phyloP scores from a whole-genome alignment of 2,329 filamentous ascomycete genomes.

The Paecilomyces variotii region DNA sequence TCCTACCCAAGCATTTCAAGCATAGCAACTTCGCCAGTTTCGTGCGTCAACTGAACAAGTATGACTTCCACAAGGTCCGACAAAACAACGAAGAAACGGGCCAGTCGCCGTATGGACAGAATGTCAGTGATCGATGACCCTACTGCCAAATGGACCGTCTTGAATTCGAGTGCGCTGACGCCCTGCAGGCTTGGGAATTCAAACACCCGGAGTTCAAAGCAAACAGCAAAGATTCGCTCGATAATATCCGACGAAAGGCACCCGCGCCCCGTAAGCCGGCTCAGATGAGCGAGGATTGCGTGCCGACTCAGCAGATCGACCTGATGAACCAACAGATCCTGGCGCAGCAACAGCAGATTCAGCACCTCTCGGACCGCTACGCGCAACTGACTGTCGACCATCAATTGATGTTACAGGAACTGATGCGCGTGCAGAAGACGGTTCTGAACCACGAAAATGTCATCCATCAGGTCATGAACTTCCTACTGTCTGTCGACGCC shows the following conservation, averaged over 20 bases:
- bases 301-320: conserved; percentile 79
- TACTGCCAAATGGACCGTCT: background rate
- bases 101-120: conserved; percentile 70
- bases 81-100: conserved; percentile 82
- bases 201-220: conserved; percentile 94
- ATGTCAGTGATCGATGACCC: conserved; percentile 45
- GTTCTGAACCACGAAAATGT: conserved; percentile 64
- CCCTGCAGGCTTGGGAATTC: conserved; percentile 76
- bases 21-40: conserved; percentile 98
- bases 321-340: conserved; percentile 80
- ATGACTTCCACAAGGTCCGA: conserved; percentile 96
- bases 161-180: background rate
- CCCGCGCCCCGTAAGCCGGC: conserved; percentile 74
- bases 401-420: conserved; percentile 56
- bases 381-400: conserved; percentile 65
- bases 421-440: conserved; percentile 59
- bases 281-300: conserved; percentile 62
- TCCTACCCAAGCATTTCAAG: conserved; percentile 97
- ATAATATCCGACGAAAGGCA: conserved; percentile 93
- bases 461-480: conserved; percentile 64
- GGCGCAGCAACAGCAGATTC: conserved; percentile 86
- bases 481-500: conserved; percentile 56
- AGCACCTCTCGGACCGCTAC: conserved; percentile 76
- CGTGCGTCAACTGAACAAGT: conserved; percentile 91
- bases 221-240: conserved; percentile 91